Percentiles rank a stretch among this genome's conserved stretches.
These are phyloP conservation scores for Aspergillus bertholletiae DNA, from an alignment of 495 filamentous ascomycete genomes.

Conservation along the genomic window DNA sequence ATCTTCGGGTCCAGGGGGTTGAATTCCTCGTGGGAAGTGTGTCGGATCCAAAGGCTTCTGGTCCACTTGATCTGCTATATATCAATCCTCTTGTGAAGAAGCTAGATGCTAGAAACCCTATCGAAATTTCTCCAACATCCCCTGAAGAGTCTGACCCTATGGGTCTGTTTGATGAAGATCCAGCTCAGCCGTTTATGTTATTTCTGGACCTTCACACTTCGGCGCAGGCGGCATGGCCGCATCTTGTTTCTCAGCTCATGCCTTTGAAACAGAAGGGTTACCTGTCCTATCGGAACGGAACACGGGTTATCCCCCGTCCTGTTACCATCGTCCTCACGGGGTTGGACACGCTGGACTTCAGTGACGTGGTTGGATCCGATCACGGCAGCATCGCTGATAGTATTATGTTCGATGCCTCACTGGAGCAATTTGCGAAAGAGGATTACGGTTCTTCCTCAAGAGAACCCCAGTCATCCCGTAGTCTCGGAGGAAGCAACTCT, in stretches of 20 bases:
- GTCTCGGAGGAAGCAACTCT: background rate
- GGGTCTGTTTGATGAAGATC: constrained; percentile 56
- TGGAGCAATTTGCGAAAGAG: background rate
- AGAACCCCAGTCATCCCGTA: background rate
- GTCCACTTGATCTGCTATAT: constrained; percentile 62
- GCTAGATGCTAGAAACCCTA: constrained; percentile 52
- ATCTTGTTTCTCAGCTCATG: constrained; percentile 43
- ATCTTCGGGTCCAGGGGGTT: constrained; percentile 60
- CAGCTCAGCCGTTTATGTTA: constrained; percentile 24
- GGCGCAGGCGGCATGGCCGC: constrained; percentile 45
- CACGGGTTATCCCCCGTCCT: constrained; percentile 40
- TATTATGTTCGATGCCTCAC: constrained; percentile 55
- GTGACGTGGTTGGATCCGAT: constrained; percentile 14
- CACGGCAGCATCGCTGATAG: constrained; percentile 51
- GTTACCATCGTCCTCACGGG: constrained; percentile 73
- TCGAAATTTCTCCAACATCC: background rate
- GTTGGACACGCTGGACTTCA: constrained; percentile 52
- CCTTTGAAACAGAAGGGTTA: constrained; percentile 55
- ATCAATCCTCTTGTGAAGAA: constrained; percentile 58
- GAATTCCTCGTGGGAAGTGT: constrained; percentile 59
- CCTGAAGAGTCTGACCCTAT: constrained; percentile 12
- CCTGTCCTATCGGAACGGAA: constrained; percentile 54
- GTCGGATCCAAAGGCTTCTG: constrained; percentile 44
- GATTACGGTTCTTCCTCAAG: background rate
- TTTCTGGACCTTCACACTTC: constrained; percentile 41